Percentiles rank a stretch among this genome's conserved stretches.
These are phyloP conservation scores for Ascochyta clinopodiicola DNA, from an alignment of 2,329 filamentous ascomycete genomes.

Conservation along the genomic window DNA sequence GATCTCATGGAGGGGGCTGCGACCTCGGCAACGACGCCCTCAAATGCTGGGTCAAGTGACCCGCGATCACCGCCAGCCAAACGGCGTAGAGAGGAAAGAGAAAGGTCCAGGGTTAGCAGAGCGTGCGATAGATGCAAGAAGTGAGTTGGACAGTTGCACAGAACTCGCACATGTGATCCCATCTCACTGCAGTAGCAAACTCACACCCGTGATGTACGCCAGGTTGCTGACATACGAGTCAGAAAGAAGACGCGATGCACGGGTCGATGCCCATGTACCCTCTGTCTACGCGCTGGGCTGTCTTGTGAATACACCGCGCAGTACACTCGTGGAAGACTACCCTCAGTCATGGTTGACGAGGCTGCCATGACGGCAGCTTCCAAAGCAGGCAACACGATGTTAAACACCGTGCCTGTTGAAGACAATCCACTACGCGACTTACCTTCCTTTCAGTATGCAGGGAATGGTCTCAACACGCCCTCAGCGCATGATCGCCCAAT, in stretches of 20 bases:
- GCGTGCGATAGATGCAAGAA: constrained; percentile 59
- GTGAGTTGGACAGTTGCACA: constrained; percentile 36
- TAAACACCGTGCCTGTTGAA: constrained; percentile 18
- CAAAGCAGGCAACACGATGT: constrained; percentile 24
- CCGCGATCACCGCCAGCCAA: constrained; percentile 36
- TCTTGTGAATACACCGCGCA: constrained; percentile 59
- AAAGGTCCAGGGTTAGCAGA: constrained; percentile 54
- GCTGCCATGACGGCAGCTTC: constrained; percentile 31
- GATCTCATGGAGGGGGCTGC: constrained; percentile 13
- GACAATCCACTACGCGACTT: constrained; percentile 15
- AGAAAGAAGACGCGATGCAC: constrained; percentile 49
- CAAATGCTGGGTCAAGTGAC: constrained; percentile 28
- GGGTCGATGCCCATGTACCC: constrained; percentile 44
- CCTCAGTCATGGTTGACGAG: constrained; percentile 49
- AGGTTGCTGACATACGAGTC: constrained; percentile 15
- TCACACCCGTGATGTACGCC: background rate
- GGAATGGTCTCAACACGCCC: constrained; percentile 9
- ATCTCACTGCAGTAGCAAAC: background rate
- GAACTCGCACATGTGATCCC: background rate
- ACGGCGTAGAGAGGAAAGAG: constrained; percentile 43
- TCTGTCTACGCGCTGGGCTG: constrained; percentile 41
- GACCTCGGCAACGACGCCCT: constrained; percentile 19
- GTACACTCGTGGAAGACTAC: constrained; percentile 57
- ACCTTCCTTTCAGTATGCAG: constrained; percentile 10
- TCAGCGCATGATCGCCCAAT: constrained; percentile 24